These are phyloP conservation scores for Echinosophora koreensis DNA, from an alignment of 306 rosid species.

Conservation along the genomic window DNA sequence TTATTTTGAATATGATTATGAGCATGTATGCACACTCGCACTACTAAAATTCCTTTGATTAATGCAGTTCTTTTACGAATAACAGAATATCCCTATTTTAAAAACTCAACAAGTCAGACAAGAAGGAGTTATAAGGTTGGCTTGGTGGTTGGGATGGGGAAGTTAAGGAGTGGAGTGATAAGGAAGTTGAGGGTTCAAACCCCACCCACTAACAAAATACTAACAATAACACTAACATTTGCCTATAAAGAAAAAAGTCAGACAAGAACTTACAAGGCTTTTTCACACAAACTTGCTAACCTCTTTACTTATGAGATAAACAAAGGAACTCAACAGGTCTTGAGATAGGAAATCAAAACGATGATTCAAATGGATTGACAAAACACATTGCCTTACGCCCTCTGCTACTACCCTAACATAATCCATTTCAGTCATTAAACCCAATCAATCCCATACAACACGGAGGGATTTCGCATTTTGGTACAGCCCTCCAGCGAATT, in stretches of 20 bases:
- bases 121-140: background rate
- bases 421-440: constrained; percentile 15
- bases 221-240: no score
- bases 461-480: background rate
- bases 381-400: constrained; percentile 18
- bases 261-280: background rate
- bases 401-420: background rate
- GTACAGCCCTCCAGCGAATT: background rate
- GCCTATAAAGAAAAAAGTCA: background rate
- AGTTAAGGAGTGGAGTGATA: no score
- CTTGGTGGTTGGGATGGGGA: no score
- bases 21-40: background rate
- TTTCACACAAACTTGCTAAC: background rate
- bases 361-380: background rate
- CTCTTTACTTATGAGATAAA: background rate
- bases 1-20: background rate
- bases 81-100: constrained; percentile 10
- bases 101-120: background rate
- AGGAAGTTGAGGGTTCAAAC: no score
- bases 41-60: background rate
- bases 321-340: background rate
- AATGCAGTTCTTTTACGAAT: background rate
- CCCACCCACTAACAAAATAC: no score
- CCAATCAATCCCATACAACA: constrained; percentile 11
- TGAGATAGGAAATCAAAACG: constrained; percentile 17